These are phyloP conservation scores for Podospora tetraspora DNA, from an alignment of 495 filamentous ascomycete genomes.

Conservation along the genomic window DNA sequence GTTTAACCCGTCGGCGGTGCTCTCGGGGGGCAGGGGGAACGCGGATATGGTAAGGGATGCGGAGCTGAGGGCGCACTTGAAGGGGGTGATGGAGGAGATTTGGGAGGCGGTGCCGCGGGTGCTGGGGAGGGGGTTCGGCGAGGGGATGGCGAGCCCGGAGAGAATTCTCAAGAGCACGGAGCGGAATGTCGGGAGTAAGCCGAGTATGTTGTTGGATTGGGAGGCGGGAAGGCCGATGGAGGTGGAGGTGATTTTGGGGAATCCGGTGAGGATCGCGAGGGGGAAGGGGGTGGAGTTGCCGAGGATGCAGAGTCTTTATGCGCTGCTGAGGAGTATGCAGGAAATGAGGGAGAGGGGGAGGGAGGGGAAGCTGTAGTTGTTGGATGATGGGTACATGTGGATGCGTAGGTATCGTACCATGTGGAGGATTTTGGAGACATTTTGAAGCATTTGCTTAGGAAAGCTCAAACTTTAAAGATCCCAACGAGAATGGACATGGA, in stretches of 20 bases:
- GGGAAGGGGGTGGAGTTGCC: constrained; percentile 48
- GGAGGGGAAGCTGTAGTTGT: constrained; percentile 30
- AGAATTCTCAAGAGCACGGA: constrained; percentile 49
- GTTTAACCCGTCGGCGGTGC: constrained; percentile 58
- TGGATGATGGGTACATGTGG: too few relatives aligned
- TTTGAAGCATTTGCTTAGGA: too few relatives aligned
- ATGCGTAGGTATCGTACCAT: not conserved
- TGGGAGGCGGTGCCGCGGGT: constrained; percentile 49
- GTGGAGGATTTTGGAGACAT: not conserved
- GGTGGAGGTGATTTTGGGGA: constrained; percentile 58
- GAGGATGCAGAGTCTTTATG: constrained; percentile 50
- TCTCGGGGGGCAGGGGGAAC: constrained; percentile 52
- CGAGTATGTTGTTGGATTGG: constrained; percentile 58
- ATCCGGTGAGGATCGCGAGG: constrained; percentile 51
- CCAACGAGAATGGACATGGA: too few relatives aligned
- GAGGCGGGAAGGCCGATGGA: constrained; percentile 52
- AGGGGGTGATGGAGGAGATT: constrained; percentile 54
- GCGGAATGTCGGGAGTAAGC: constrained; percentile 51
- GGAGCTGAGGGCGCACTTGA: constrained; percentile 45
- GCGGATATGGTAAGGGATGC: constrained; percentile 48
- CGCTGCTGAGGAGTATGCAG: constrained; percentile 44
- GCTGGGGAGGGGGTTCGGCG: constrained; percentile 39
- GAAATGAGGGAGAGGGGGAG: constrained; percentile 34
- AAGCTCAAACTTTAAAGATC: too few relatives aligned
- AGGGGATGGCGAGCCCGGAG: constrained; percentile 48